Base-by-base conservation (phyloP, 2,329 filamentous ascomycete species). In the Leptographium flavum region DNA sequence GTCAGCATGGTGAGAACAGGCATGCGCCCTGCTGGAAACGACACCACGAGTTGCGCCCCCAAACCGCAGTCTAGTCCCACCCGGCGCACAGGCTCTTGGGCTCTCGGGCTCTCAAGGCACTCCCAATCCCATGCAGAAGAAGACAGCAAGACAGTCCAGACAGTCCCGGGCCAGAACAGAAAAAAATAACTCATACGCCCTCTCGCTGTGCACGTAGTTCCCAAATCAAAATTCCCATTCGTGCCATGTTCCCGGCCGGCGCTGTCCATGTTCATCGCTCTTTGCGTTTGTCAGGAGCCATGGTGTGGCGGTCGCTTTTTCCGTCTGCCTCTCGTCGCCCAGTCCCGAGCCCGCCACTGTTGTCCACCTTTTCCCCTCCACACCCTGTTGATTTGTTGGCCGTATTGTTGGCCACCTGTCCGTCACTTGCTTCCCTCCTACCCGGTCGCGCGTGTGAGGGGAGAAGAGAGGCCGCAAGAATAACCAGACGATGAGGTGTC, bases 171-270 rank as follows among this genome's bases (percentile, higher is more conserved):
- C 21, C 25, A 27, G 13, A 5, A 40, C 27, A 23, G 38, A 46
- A 35, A 50, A 51, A 48, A 42, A 36, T 48, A 47, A 47, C 47
- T 46, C 46, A 48, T 42, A 42, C 30, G 31, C 31, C 21, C 41
- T 35, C 32, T n/a, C 32, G 27, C 28, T 47, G 31, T 45, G 39
- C 32, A 36, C 27, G 21, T 35, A 27, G 33, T 32, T 37, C 38
- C 39, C 31, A 38, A 27, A 33, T 28, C 19, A 46, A 23, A 39
- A n/a, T n/a, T 39, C 36, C 38, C 25, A 15, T 28, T 27, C 38
- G 25, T 40, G 38, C 36, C 23, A n/a, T 21, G n/a, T 30, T 17
- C 25, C 25, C n/a, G 38, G 14, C 25, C 38, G 30, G 38, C 38
- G 25, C 38, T 30, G 27, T 14, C 25, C 38, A 39, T 40, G 38